Evolutionary conservation across 257 asterid species (phyloP).

Genomic region (Ilex asprella): DNA sequence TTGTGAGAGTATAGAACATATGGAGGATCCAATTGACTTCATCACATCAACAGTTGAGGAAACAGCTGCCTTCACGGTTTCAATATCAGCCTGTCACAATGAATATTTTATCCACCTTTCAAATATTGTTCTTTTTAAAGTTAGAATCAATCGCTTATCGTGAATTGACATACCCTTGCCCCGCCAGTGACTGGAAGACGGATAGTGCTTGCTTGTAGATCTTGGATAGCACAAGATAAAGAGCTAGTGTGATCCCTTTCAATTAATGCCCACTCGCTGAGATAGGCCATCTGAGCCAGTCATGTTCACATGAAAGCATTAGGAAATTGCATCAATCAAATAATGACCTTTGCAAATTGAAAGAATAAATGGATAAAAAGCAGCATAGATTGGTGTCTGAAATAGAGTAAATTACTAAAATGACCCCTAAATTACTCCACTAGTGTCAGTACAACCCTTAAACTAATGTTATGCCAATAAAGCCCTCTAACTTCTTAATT

Average conservation of each 20-base stretch:
- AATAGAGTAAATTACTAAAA: too few relatives aligned
- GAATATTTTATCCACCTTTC: constrained; percentile 7
- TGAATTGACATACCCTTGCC: constrained; percentile 51
- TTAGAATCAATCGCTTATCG: constrained; percentile 10
- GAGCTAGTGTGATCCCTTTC: constrained; percentile 62
- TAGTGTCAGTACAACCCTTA: too few relatives aligned
- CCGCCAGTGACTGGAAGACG: constrained; percentile 76
- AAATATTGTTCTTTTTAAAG: constrained; percentile 4
- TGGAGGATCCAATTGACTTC: constrained; percentile 76
- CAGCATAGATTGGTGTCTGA: too few relatives aligned
- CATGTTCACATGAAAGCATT: constrained; percentile 10
- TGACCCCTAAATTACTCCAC: too few relatives aligned
- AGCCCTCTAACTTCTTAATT: too few relatives aligned
- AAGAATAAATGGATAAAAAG: too few relatives aligned
- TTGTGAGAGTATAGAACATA: constrained; percentile 41
- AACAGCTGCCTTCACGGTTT: constrained; percentile 55
- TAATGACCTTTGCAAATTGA: too few relatives aligned
- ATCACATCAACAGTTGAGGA: constrained; percentile 70
- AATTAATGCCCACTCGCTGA: constrained; percentile 64
- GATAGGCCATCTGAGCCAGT: constrained; percentile 46
- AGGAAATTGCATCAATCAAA: not conserved
- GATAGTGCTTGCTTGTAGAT: constrained; percentile 60
- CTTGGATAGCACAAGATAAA: constrained; percentile 47
- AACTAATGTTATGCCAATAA: too few relatives aligned
- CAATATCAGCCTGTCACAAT: constrained; percentile 53